Evolutionary conservation across 2,329 filamentous ascomycete species (phyloP).

Genomic region (Penicillium freii): DNA sequence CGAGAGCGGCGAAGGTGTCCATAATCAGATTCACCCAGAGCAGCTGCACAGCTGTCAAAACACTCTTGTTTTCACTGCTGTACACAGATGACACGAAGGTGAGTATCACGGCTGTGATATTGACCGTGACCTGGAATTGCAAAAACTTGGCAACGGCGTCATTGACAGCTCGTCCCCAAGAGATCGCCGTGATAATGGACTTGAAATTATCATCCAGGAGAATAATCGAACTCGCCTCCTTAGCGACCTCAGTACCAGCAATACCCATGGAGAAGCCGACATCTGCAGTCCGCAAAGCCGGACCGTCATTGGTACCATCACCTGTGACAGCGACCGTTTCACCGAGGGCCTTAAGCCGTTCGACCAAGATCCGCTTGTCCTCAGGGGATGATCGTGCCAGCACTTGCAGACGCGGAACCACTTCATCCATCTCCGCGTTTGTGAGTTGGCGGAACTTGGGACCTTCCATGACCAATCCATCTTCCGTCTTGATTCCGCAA

Average conservation of each 20-base stretch:
- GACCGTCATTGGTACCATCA: slow-evolving; percentile 66
- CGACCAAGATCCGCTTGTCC: slow-evolving; percentile 64
- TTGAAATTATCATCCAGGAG: slow-evolving; percentile 66
- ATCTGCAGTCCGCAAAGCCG: slow-evolving; percentile 64
- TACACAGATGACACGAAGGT: slow-evolving; percentile 86
- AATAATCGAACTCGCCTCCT: slow-evolving; percentile 67
- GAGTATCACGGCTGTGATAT: slow-evolving; percentile 82
- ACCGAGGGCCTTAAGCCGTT: slow-evolving; percentile 59
- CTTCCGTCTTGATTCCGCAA: slow-evolving; percentile 64
- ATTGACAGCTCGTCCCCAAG: slow-evolving; percentile 68
- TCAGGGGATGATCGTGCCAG: slow-evolving; percentile 65
- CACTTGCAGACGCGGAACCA: slow-evolving; percentile 61
- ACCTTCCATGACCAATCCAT: slow-evolving; percentile 66
- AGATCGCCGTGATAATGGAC: slow-evolving; percentile 64
- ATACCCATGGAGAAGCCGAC: slow-evolving; percentile 69
- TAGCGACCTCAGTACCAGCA: slow-evolving; percentile 65
- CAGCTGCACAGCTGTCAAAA: slow-evolving; percentile 84
- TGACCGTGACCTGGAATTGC: slow-evolving; percentile 70
- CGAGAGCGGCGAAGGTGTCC: slow-evolving; percentile 89
- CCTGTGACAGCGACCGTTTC: slow-evolving; percentile 64
- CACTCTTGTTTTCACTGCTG: slow-evolving; percentile 65
- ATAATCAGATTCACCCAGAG: slow-evolving; percentile 98
- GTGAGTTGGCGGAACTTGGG: slow-evolving; percentile 63
- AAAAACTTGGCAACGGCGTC: slow-evolving; percentile 67
- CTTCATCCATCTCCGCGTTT: slow-evolving; percentile 57